Conservation (phyloP, 768 basidiomycete species). For the Boletus fagicola region DNA sequence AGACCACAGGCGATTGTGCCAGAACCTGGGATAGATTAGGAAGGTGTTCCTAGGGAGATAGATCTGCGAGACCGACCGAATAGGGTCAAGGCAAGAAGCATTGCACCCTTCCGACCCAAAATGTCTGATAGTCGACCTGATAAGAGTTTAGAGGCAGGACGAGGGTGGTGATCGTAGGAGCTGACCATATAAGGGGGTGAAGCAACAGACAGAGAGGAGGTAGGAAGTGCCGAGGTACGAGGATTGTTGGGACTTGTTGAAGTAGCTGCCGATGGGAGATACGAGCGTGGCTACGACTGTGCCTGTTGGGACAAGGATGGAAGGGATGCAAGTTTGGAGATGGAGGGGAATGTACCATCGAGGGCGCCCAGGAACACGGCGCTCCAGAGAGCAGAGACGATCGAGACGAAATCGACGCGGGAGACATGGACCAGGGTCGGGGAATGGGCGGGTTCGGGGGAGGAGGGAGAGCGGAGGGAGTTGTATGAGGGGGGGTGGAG, state of each 20-base stretch:
- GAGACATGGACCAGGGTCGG: slow-evolving; percentile 47
- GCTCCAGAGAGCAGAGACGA: slow-evolving; percentile 77
- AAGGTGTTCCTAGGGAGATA: slow-evolving; percentile 11
- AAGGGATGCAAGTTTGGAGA: not conserved
- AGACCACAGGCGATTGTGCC: slow-evolving; percentile 87
- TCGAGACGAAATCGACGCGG: slow-evolving; percentile 59
- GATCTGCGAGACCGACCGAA: slow-evolving; percentile 58
- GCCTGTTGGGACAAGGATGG: slow-evolving; percentile 36
- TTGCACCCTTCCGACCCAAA: slow-evolving; percentile 80
- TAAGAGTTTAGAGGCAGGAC: slow-evolving; percentile 22
- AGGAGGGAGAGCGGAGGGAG: slow-evolving; percentile 38
- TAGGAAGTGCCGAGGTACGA: slow-evolving; percentile 90
- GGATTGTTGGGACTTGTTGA: slow-evolving; percentile 73
- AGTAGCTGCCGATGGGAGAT: slow-evolving; percentile 82
- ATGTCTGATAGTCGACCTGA: slow-evolving; percentile 82
- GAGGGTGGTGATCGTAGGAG: slow-evolving; percentile 11
- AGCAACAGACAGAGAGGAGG: slow-evolving; percentile 84
- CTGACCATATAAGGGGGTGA: slow-evolving; percentile 84
- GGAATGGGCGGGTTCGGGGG: slow-evolving; percentile 26
- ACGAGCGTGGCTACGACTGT: slow-evolving; percentile 86
- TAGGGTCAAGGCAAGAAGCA: slow-evolving; percentile 77
- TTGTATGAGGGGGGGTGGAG: slow-evolving; percentile 40
- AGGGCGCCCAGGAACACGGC: slow-evolving; percentile 82
- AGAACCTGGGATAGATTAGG: slow-evolving; percentile 46
- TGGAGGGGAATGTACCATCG: slow-evolving; percentile 55